Evolutionary conservation across 2,329 filamentous ascomycete species (phyloP), one percentile per base, ranked within the genome.

Genomic region (Ophiostoma sp.): DNA sequence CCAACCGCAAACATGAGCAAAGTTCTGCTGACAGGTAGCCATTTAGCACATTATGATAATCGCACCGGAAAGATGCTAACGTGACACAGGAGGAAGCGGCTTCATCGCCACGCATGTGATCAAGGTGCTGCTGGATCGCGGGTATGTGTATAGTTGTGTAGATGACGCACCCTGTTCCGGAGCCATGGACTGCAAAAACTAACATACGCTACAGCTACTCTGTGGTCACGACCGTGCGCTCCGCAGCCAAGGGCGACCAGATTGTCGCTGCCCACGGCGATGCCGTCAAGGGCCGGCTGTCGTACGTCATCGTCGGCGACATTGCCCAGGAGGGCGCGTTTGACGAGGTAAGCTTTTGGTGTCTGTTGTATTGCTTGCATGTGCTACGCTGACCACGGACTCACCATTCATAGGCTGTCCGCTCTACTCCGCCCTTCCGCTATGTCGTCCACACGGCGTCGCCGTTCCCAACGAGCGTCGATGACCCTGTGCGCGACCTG

Each of bases 61-160:
- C 8, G 18, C 27, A 27, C 3, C 62, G 7, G 8, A 3, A 5
- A 55, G 14, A 55, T 36, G 9, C 55, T 60, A 4, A 65, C 66
- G 49, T 55, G 1, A 14, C 69, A 14, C 68, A 82, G 81, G 82
- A 70, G 82, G 82, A 72, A 82, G 81, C 55, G 82, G 82, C 78
- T 84, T 83, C 76, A 83, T 84, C 72, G 82, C 81, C 72, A 78
- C 80, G 66, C 84, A 86, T 74, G 80, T 84, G 70, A 79, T 87
- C 55, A 80, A 85, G 65, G 79, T 83, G 70, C 82, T 87, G 41
- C 78, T 86, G 64, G 75, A 80, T 71, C 76, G 79, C 70, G 81
- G 55, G 55, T 60, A 60, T 2, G 55, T 60, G 27, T 27, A 27
- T 27, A 27, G 27, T 60, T 60, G 27, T 16, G 11, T 60, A 27